Evolutionary conservation across 495 filamentous ascomycete species (phyloP), one percentile per base, ranked within the genome.

Genomic region (Cenococcum geophilum): DNA sequence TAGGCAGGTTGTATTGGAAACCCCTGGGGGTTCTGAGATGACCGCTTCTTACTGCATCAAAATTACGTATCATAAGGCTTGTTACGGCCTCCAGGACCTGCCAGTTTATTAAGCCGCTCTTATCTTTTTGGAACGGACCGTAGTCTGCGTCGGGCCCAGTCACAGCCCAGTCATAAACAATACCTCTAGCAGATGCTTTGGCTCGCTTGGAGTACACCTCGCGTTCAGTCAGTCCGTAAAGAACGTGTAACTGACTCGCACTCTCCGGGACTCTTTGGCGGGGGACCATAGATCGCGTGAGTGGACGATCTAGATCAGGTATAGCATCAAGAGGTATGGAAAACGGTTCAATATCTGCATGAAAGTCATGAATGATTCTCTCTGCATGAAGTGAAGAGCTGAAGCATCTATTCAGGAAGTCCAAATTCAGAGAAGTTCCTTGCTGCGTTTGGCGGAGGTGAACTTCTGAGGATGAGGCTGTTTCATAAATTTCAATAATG

Each of bases 91-190:
- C 65, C 34, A 64, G 18, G 11, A 47, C 40, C 45, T 49, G 36
- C 61, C 61, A 68, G 40, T 68, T 67, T 43, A 64, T 53, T 14
- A 32, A 47, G n/a, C 65, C 61, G 32, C 42, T 58, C 1, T 47
- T 36, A 50, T 68, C 65, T 8, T 61, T 57, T 10, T 12, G 27
- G 18, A 68, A 59, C 5, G 65, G 65, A 3, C 65, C 65, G 23
- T 58, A 59, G n/a, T 68, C 65, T 0, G 61, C 57, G 18, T 47
- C 40, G 0, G 45, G 25, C 1, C 61, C 61, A 1, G 58, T 64
- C 3, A 64, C 49, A 32, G 43, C 37, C 61, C 61, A 64, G 34
- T 68, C 65, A 54, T 68, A 68, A 4, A 64, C 61, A 16, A 68
- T 21, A 32, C 52, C 61, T 35, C 65, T 54, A 25, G 65, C 65